A percentile compares a stretch with the other conserved stretches of the same genome.
These are phyloP conservation scores for Calonectria pauciramosa DNA, from an alignment of 2,329 filamentous ascomycete species.

Conservation along the genomic window DNA sequence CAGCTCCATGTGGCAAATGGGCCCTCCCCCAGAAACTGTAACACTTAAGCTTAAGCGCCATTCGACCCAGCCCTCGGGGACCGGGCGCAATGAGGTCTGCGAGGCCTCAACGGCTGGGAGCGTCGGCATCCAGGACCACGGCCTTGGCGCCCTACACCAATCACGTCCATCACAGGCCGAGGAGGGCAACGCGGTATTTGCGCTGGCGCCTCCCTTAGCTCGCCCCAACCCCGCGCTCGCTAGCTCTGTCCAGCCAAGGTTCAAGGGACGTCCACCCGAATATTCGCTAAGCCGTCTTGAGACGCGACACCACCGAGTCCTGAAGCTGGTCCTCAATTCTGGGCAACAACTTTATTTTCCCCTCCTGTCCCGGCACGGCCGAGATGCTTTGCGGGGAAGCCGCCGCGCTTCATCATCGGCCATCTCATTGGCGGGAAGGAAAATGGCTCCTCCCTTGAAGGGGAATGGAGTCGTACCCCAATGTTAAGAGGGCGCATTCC, in stretches of 20 bases:
- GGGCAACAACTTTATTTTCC: not conserved
- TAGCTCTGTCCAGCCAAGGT: not conserved
- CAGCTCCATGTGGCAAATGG: not conserved
- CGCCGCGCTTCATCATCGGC: not conserved
- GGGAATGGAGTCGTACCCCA: not conserved
- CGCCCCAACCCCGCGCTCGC: slow-evolving; percentile 1
- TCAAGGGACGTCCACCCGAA: not conserved
- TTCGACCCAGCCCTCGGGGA: not conserved
- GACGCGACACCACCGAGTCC: not conserved
- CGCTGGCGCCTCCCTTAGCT: not conserved
- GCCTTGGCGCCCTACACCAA: slow-evolving; percentile 5
- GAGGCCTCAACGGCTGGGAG: not conserved
- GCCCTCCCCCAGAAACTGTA: not conserved
- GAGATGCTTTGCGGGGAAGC: slow-evolving; percentile 11
- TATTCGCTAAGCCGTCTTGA: not conserved
- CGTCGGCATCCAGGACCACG: not conserved
- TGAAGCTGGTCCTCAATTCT: not conserved
- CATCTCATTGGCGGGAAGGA: not conserved
- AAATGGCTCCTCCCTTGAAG: not conserved
- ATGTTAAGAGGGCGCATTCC: not conserved
- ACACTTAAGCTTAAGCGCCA: not conserved
- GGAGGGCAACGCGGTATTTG: not conserved
- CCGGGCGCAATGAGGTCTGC: not conserved
- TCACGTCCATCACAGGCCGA: not conserved
- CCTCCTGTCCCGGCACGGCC: not conserved